phyloP scores from a whole-genome alignment of 495 filamentous ascomycete species.

The Cercophora samala region DNA sequence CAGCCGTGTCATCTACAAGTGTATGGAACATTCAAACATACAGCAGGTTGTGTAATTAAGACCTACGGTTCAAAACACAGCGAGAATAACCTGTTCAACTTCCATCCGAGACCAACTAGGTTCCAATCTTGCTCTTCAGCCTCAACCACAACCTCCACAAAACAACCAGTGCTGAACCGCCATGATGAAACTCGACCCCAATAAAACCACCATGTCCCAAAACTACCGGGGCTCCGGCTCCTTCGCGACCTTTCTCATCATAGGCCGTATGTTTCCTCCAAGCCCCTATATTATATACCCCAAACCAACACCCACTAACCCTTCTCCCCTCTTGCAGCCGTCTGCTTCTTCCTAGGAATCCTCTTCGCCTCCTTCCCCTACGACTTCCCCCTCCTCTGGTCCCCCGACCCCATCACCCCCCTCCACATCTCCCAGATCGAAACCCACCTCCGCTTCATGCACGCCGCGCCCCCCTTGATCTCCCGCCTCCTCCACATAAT shows the following conservation, averaged over 20 bases:
- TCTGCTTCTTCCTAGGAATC: constrained; percentile 95
- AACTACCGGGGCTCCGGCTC: constrained; percentile 50
- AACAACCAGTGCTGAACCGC: background rate
- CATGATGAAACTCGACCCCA: constrained; percentile 27
- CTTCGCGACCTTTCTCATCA: constrained; percentile 93
- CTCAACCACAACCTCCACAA: background rate
- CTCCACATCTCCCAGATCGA: constrained; percentile 78
- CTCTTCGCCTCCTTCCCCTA: constrained; percentile 97
- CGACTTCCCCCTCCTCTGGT: constrained; percentile 97
- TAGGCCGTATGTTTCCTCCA: constrained; percentile 66
- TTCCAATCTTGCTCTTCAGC: background rate
- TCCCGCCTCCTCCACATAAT: constrained; percentile 90
- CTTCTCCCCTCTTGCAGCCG: constrained; percentile 52
- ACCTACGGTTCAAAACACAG: background rate
- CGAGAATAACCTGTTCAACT: background rate
- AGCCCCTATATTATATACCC: constrained; percentile 8
- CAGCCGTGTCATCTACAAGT: background rate
- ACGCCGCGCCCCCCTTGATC: constrained; percentile 85
- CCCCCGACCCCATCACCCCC: constrained; percentile 56
- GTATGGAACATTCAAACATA: background rate
- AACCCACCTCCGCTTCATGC: constrained; percentile 78
- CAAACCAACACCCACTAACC: background rate
- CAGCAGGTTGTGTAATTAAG: background rate
- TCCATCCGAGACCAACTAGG: background rate
- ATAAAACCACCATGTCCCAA: constrained; percentile 46